Evolutionary conservation across 164 flowering plant genomes (phyloP).

Genomic region (Nymphaea thermarum): DNA sequence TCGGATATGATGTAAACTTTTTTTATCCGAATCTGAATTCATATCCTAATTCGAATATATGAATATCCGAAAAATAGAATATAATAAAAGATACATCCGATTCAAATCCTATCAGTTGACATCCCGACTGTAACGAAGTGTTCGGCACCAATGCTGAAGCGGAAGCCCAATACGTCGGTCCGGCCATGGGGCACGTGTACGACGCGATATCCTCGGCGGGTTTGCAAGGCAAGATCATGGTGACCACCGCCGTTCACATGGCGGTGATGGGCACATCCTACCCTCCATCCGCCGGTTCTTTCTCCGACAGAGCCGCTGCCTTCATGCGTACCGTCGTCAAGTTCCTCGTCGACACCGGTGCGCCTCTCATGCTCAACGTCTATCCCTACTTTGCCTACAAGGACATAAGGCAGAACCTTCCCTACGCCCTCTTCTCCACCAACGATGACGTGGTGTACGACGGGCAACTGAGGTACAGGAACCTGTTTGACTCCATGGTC

Average conservation of each 20-base stretch:
- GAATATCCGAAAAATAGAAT: too few species aligned
- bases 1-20: too few species aligned
- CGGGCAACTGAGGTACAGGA: slow-evolving; percentile 2
- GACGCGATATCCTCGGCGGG: slow-evolving; percentile 4
- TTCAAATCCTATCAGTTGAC: too few species aligned
- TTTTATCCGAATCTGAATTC: too few species aligned
- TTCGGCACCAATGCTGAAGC: slow-evolving; percentile 11
- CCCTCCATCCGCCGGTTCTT: slow-evolving; percentile 11
- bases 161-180: slow-evolving; percentile 14
- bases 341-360: not conserved
- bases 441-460: slow-evolving; percentile 4
- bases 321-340: slow-evolving; percentile 3
- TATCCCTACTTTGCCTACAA: slow-evolving; percentile 9
- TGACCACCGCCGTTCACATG: slow-evolving; percentile 6
- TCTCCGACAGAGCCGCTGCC: not conserved
- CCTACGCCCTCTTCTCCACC: slow-evolving; percentile 6
- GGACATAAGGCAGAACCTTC: not conserved
- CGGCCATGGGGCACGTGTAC: slow-evolving; percentile 22
- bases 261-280: slow-evolving; percentile 1
- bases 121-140: slow-evolving; percentile 38
- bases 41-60: too few species aligned
- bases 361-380: slow-evolving; percentile 9
- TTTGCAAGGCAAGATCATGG: slow-evolving; percentile 5
- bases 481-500: slow-evolving; percentile 5
- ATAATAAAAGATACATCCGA: too few species aligned